Conservation (phyloP, 2,329 filamentous ascomycete genomes). For the Xylariaceae sp. region DNA sequence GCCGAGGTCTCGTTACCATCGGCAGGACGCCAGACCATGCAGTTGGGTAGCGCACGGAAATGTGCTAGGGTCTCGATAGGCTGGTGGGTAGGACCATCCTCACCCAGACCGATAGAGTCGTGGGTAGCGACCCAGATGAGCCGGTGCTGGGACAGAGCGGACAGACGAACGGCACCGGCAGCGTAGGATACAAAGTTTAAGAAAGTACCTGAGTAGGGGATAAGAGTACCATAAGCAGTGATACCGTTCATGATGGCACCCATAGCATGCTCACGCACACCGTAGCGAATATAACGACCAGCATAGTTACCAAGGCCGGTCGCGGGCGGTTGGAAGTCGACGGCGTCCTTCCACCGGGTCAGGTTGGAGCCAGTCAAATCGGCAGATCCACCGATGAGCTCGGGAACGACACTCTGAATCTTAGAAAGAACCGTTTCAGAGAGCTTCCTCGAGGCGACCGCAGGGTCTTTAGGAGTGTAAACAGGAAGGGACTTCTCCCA, state of each 20-base stretch:
- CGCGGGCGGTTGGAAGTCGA: constrained; percentile 94
- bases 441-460: constrained; percentile 92
- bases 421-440: constrained; percentile 93
- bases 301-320: constrained; percentile 86
- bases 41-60: constrained; percentile 98
- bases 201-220: constrained; percentile 96
- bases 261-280: constrained; percentile 92
- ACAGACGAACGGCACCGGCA: constrained; percentile 92
- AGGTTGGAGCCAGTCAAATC: constrained; percentile 99
- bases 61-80: constrained; percentile 97
- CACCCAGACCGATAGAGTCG: constrained; percentile 98
- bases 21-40: constrained; percentile 98
- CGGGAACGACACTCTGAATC: constrained; percentile 82
- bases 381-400: constrained; percentile 93
- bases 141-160: constrained; percentile 87
- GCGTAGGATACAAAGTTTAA: constrained; percentile 99
- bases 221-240: constrained; percentile 90
- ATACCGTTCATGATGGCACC: constrained; percentile 94
- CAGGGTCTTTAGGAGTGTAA: constrained; percentile 85
- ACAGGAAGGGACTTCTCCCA: constrained; percentile 94
- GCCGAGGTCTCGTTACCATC: constrained; percentile 98
- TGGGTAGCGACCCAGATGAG: constrained; percentile 96
- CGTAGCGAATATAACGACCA: constrained; percentile 91
- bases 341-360: constrained; percentile 95
- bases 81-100: constrained; percentile 98